Evolutionary conservation across 2,329 filamentous ascomycete genomes (phyloP), one percentile per base, ranked within the genome.

Genomic region (Ascochyta pisi): DNA sequence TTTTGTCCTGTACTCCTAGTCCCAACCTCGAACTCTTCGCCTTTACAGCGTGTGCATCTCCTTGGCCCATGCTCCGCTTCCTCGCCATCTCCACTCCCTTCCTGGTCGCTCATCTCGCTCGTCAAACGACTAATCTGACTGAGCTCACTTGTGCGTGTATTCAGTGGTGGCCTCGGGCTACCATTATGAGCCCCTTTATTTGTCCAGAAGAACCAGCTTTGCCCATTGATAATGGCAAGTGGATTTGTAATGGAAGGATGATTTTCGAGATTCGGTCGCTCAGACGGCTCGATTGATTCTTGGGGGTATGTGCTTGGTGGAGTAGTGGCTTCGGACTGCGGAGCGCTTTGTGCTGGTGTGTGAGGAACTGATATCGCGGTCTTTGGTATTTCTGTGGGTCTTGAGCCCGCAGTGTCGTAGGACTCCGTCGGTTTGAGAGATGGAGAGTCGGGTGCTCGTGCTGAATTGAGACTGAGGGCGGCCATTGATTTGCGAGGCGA

Each of bases 11-110:
- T 79, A 7, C 81, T 82, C 26, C 78, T 81, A 4, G 81, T 84
- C 62, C 82, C 85, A 1, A 84, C 83, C 61, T 84, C 84, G 62
- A 91, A 91, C 57, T 86, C 85, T 19, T 75, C 82, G 1, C 84
- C 81, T 4, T 82, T 82, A 66, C 89, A 91, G 22, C 71, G 63
- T 22, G 78, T 76, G 65, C 88, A 90, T 23, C 73, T 79, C 61
- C 33, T 23, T 8, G 29, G 6, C n/a, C 6, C 27, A 6, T 22
- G 33, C 22, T 29, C 24, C 5, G 41, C 46, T 29, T 61, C 61
- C n/a, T 80, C 80, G 19, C 82, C 81, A 8, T 77, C 75, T 12
- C 78, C 79, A 4, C 80, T 79, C 13, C 74, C 76, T 8, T 77
- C 43, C 3, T 35, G 33, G 15, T 60, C 53, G 46, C 59, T 64